Evolutionary conservation across 495 filamentous ascomycete species (phyloP), one percentile per base, ranked within the genome.

Genomic region (Amorphotheca resinae): DNA sequence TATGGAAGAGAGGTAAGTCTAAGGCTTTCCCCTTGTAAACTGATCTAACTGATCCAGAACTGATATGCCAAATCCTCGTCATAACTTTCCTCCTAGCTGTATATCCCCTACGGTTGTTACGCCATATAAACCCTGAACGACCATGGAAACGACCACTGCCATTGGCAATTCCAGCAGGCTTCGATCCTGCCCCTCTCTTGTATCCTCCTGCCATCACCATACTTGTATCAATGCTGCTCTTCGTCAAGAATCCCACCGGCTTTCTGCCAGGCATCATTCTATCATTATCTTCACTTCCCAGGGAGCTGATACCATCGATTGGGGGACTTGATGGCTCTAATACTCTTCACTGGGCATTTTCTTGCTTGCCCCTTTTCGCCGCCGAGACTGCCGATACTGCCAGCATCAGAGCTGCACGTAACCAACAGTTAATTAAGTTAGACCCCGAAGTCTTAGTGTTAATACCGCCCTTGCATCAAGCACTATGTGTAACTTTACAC

Each of bases 151-250:
- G 15, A 16, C 49, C 49, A 2, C 33, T 46, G n/a, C 44, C 33
- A 7, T 15, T 74, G 59, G 66, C 34, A 11, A 64, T 93, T 14
- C 84, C 86, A 1, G 55, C 77, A 9, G 66, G 71, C 20, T 94
- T 96, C 58, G 91, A 98, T 54, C 91, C 87, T 1, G 91, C 91
- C 12, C 85, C 91, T 4, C 64, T 96, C 7, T 65, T 98, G 15
- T 98, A 96, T 53, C 93, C 91, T 1, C 65, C 79, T 1, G 49
- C 81, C 0, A 67, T 94, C 6, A 85, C 91, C 1, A 52, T 91
- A 6, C 68, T 85, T 15, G 79, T 93, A 26, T 80, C 91, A 3
- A 59, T 91, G 4, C 80, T 87, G 12, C 67, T 94, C n/a, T 70
- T 76, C 20, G 66, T 71, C 16, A 64, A 69, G 36, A 65, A 66